Conservation (phyloP, 1,284 basidiomycete species). For the Apiotrichum gracile region DNA sequence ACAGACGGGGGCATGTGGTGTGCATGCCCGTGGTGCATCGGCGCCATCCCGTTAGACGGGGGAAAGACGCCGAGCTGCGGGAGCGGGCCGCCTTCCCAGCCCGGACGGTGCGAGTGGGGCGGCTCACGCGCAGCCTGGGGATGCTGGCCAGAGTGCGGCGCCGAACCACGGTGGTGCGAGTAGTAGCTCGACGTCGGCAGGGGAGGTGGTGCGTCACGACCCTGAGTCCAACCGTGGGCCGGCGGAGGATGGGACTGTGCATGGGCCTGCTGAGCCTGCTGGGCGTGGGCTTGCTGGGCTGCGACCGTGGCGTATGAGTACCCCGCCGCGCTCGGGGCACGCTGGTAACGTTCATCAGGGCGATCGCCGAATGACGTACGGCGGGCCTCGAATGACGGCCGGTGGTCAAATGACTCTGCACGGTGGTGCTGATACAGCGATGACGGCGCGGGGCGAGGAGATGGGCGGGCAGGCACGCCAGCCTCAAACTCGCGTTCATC, state of each 20-base stretch:
- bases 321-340: neutral
- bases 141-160: neutral
- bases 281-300: neutral
- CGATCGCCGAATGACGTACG: constrained; percentile 1
- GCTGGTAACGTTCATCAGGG: constrained; percentile 1
- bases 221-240: neutral
- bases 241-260: neutral
- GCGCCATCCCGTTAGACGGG: neutral
- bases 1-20: neutral
- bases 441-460: neutral
- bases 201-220: neutral
- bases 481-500: constrained; percentile 33
- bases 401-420: constrained; percentile 4
- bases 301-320: constrained; percentile 15
- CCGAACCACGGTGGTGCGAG: constrained; percentile 1
- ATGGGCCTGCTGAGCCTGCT: neutral
- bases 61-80: constrained; percentile 15
- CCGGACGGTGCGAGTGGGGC: neutral
- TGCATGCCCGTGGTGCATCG: neutral
- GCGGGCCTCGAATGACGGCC: constrained; percentile 3
- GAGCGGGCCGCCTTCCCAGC: constrained; percentile 3
- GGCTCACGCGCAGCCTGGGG: neutral
- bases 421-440: neutral
- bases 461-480: constrained; percentile 3
- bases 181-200: neutral